Evolutionary conservation across 2,329 filamentous ascomycete genomes (phyloP), one percentile per base, ranked within the genome.

Genomic region (Calycina herbarum): DNA sequence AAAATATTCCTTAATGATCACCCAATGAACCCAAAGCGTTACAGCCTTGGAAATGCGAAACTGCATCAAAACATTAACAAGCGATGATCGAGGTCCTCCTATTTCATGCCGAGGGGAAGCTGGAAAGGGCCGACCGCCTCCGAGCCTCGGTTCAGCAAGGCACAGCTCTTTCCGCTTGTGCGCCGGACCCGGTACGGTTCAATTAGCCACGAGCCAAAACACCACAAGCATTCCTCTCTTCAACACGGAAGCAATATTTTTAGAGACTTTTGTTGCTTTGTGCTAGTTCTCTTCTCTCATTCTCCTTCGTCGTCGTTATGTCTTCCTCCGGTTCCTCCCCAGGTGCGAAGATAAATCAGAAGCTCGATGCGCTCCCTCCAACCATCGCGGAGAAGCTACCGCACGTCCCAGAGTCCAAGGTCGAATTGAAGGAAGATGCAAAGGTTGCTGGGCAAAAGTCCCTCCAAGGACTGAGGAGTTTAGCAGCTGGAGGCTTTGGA

Each of bases 401-500:
- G 59, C 74, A 75, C 59, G 65, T 76, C 45, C 75, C 75, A 4
- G 75, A 76, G 65, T 68, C 72, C 3, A 73, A 72, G 65, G 75
- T 68, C 11, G 71, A 77, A 64, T 66, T 77, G 51, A 75, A 76
- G 63, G 73, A 75, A 29, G 71, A 74, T 27, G 69, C 68, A 6
- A 68, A 71, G 59, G 69, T 72, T 31, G 76, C 67, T 2, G 72
- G 70, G 20, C 62, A 71, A 54, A 75, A 76, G 54, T 74, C 74
- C 1, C 67, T 89, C 58, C 84, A 87, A 63, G 87, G 86, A 77
- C 78, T 96, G 69, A 90, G 94, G 67, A 95, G 94, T 54, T 86
- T 99, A 61, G 89, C 85, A 8, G 94, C 94, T 7, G 95, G 95
- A 73, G 95, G 93, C 68, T 96, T 96, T 67, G 95, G 95, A 72